Percentiles rank a stretch among this genome's conserved stretches.
phyloP scores from a whole-genome alignment of 2,329 filamentous ascomycete species.

The Aspergillus vadensis region DNA sequence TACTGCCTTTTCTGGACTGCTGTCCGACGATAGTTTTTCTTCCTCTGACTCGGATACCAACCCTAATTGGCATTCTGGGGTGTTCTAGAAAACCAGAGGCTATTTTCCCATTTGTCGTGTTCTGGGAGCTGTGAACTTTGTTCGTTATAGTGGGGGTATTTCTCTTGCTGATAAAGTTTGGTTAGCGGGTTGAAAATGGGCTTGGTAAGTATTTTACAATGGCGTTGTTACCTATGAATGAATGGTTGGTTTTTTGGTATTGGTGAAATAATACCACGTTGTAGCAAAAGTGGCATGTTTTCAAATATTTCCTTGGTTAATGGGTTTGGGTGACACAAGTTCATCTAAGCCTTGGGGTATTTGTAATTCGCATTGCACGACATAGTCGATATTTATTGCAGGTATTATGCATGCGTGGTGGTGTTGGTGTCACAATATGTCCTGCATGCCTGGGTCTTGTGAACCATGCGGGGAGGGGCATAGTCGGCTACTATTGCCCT shows the following conservation, averaged over 20 bases:
- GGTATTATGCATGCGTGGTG: background rate
- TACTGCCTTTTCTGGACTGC: constrained; percentile 1
- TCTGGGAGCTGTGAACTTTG: constrained; percentile 7
- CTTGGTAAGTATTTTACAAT: background rate
- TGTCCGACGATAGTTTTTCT: background rate
- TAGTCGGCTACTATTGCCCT: too few species aligned
- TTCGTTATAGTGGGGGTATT: background rate
- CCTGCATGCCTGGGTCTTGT: background rate
- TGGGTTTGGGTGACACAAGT: background rate
- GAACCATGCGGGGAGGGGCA: too few species aligned
- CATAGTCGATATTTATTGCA: background rate
- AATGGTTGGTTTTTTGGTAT: background rate
- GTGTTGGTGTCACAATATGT: background rate
- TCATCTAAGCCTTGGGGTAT: background rate
- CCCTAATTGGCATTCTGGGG: background rate
- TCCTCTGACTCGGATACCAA: background rate
- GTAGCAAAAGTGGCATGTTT: too few species aligned
- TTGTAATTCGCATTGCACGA: background rate
- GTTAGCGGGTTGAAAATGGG: background rate
- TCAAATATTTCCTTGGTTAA: background rate
- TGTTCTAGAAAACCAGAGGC: constrained; percentile 3
- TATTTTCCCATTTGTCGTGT: constrained; percentile 7
- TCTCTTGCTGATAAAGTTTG: background rate
- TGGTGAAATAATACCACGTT: background rate
- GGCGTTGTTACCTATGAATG: background rate